Evolutionary conservation across 2,329 filamentous ascomycete genomes (phyloP).

Genomic region (Colletotrichum euphorbiae): DNA sequence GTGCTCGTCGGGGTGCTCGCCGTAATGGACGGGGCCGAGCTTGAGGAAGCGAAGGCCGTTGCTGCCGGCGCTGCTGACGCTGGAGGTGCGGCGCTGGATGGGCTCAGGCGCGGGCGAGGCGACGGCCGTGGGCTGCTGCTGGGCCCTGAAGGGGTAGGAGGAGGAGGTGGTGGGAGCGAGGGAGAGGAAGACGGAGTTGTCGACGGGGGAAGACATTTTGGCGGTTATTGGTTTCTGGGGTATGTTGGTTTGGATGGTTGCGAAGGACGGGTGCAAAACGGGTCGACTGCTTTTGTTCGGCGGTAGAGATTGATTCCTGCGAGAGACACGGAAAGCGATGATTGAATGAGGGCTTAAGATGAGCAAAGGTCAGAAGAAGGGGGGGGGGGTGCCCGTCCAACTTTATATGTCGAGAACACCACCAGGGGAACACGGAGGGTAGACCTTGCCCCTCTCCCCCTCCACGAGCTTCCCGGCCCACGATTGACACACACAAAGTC

Average conservation of each 20-base stretch:
- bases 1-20: constrained; percentile 68
- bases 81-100: constrained; percentile 62
- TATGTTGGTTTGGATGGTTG: neutral
- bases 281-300: constrained; percentile 33
- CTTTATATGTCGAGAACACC: constrained; percentile 29
- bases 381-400: constrained; percentile 23
- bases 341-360: neutral
- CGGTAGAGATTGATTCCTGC: constrained; percentile 21
- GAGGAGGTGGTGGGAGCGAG: constrained; percentile 69
- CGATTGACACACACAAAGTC: neutral
- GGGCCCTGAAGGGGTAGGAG: constrained; percentile 60
- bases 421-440: constrained; percentile 7
- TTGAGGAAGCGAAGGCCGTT: constrained; percentile 66
- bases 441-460: constrained; percentile 22
- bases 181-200: constrained; percentile 59
- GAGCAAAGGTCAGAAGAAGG: neutral
- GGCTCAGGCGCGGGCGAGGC: constrained; percentile 47
- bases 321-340: constrained; percentile 10
- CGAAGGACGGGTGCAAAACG: constrained; percentile 2
- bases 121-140: constrained; percentile 48
- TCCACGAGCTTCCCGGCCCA: neutral
- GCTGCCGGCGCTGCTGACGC: constrained; percentile 60
- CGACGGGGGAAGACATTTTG: constrained; percentile 39
- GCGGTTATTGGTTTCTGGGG: neutral
- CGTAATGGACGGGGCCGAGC: constrained; percentile 73